These are phyloP conservation scores for Cucurbita argyrosperma DNA, from an alignment of 306 rosid genomes.

Conservation along the genomic window DNA sequence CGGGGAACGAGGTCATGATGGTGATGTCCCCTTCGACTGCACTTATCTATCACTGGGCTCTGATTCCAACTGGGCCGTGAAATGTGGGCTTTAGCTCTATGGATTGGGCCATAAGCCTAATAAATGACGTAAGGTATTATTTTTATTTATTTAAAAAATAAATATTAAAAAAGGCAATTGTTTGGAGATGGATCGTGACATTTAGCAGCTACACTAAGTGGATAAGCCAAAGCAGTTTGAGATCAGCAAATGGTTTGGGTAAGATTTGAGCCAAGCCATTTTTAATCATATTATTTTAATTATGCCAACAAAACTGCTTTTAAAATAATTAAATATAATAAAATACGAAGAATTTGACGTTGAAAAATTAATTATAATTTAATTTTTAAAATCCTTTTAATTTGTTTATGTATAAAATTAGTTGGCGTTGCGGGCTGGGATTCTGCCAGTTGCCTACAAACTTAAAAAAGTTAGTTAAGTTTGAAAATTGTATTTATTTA, in stretches of 20 bases:
- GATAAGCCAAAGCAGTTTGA: background rate
- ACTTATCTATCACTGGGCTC: background rate
- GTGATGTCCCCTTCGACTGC: background rate
- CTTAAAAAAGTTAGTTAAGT: background rate
- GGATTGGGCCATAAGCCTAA: too few species aligned
- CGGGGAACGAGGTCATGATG: conserved; percentile 19
- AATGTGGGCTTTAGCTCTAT: background rate
- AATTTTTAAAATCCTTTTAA: too few species aligned
- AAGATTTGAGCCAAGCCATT: background rate
- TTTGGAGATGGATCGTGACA: background rate
- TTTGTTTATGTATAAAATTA: background rate
- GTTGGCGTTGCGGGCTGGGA: background rate
- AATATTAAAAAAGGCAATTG: background rate
- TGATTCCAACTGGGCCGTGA: background rate
- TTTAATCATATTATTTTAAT: background rate
- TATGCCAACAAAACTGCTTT: background rate
- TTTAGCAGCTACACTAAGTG: background rate
- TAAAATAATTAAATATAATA: background rate
- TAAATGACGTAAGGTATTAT: too few species aligned
- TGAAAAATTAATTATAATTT: too few species aligned
- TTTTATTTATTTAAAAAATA: background rate
- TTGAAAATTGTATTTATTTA: background rate
- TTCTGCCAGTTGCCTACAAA: background rate
- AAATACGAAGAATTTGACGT: background rate
- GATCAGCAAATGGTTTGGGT: background rate